phyloP scores from a whole-genome alignment of 2,329 filamentous ascomycete species.

The Hypoxylon sp. region DNA sequence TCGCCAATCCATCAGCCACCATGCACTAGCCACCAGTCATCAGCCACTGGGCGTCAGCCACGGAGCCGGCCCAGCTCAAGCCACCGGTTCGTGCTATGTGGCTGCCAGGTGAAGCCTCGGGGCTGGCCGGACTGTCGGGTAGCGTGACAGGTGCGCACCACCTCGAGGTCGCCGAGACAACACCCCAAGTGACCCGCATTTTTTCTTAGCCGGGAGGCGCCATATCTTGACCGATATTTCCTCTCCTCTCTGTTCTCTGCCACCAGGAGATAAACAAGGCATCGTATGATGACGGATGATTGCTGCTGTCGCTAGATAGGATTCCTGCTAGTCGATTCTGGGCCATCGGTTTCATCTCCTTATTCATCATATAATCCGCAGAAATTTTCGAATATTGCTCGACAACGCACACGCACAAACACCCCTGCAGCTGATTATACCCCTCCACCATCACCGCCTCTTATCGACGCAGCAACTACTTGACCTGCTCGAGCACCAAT shows the following conservation, averaged over 20 bases:
- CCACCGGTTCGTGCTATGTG: neutral
- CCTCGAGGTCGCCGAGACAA: constrained; percentile 24
- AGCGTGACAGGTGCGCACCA: constrained; percentile 13
- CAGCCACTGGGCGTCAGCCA: too few species aligned
- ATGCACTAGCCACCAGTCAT: too few species aligned
- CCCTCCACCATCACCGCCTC: constrained; percentile 1
- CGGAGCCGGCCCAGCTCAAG: too few species aligned
- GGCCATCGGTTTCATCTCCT: constrained; percentile 7
- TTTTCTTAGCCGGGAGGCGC: constrained; percentile 20
- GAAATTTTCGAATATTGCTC: neutral
- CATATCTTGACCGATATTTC: constrained; percentile 34
- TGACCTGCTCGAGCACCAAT: constrained; percentile 57
- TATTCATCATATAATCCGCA: constrained; percentile 11
- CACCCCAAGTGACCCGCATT: constrained; percentile 20
- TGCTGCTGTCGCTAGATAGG: constrained; percentile 10
- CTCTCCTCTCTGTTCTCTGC: constrained; percentile 8
- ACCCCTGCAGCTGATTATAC: too few species aligned
- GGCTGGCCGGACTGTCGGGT: too few species aligned
- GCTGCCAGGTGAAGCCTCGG: constrained; percentile 1
- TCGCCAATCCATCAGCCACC: too few species aligned
- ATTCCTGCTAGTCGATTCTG: constrained; percentile 5
- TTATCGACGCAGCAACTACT: constrained; percentile 22
- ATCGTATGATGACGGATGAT: constrained; percentile 26
- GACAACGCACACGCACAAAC: neutral
- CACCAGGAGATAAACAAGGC: constrained; percentile 21